Base-by-base conservation (phyloP, 2,329 filamentous ascomycete genomes). In the Colletotrichum nymphaeae region DNA sequence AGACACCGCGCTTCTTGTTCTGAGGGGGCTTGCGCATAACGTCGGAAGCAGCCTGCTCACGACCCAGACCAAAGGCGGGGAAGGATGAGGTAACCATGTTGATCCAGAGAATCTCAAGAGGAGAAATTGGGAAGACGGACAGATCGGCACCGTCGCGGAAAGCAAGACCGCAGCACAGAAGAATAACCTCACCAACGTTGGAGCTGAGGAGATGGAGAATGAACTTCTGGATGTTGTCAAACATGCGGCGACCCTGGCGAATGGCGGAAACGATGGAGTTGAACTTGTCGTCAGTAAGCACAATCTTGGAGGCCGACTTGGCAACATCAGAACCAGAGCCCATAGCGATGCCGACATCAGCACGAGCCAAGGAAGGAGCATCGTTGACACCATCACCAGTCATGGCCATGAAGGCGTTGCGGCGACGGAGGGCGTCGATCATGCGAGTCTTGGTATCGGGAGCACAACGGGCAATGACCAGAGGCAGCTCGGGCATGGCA, bases 331-430 rank as follows among this genome's bases (percentile, higher is more conserved):
- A 95, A 1, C 94, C 94, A 16, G 93, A 92, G n/a, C 94, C 94
- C 94, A 97, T 97, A 67, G 94, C 94, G 76, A 97, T 97, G 75
- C 94, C 94, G 6, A 97, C 94, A 79, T 97, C 95, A 2, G 94
- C 93, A 57, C 90, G 89, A 77, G 94, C 94, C 42, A 97, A 87
- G 5, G 93, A 95, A 0, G 94, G 94, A 2, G 93, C 93, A 79
- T 97, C 94, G 79, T 97, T 97, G 75, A 97, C 94, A 59, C 94
- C 94, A 77, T 97, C 94, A 72, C 94, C 94, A 22, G 94, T 97
- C 94, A 97, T 97, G 72, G 94, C 94, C 81, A 93, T 94, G 81
- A 93, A 96, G 24, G 89, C 89, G 26, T 89, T 88, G 53, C 94
- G 92, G 19, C 95, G 91, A 76, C 95, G 93, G 19, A 97, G 89